Conservation (phyloP, 2,329 filamentous ascomycete species). For the Sporothrix dimorphospora region DNA sequence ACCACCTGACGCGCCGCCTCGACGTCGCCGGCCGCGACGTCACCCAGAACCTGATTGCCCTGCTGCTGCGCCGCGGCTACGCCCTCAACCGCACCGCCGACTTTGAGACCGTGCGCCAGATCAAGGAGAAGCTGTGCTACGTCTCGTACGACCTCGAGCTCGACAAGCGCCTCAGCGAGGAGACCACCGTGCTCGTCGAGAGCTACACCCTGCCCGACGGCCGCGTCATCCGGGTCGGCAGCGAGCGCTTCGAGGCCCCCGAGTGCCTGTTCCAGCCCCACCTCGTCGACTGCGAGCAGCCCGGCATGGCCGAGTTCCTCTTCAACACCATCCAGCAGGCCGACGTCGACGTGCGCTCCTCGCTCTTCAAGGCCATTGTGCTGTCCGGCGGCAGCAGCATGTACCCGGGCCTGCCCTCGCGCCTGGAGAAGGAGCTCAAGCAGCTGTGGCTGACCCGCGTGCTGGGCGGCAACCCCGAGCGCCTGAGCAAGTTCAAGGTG, state of each 20-base stretch:
- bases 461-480: constrained; percentile 86
- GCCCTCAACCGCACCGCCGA: constrained; percentile 97
- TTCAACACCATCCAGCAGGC: constrained; percentile 98
- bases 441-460: constrained; percentile 96
- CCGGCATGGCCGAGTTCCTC: constrained; percentile 92
- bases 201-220: constrained; percentile 97
- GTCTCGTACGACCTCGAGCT: constrained; percentile 97
- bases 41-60: constrained; percentile 95
- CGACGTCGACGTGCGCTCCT: constrained; percentile 91
- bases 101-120: constrained; percentile 97
- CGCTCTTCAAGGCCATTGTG: constrained; percentile 96
- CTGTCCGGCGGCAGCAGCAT: constrained; percentile 97
- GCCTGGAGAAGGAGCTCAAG: constrained; percentile 97
- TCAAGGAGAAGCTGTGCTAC: constrained; percentile 99
- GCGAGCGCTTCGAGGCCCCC: constrained; percentile 95
- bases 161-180: constrained; percentile 93
- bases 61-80: constrained; percentile 91
- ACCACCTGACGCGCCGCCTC: constrained; percentile 90
- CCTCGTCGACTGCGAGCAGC: constrained; percentile 95
- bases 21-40: constrained; percentile 97
- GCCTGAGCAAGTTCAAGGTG: constrained; percentile 98
- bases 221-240: constrained; percentile 92
- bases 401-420: constrained; percentile 94
- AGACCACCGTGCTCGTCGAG: constrained; percentile 95
- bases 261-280: constrained; percentile 99